Evolutionary conservation across 2,329 filamentous ascomycete genomes (phyloP), one percentile per base, ranked within the genome.

Genomic region (Nemania sp.): DNA sequence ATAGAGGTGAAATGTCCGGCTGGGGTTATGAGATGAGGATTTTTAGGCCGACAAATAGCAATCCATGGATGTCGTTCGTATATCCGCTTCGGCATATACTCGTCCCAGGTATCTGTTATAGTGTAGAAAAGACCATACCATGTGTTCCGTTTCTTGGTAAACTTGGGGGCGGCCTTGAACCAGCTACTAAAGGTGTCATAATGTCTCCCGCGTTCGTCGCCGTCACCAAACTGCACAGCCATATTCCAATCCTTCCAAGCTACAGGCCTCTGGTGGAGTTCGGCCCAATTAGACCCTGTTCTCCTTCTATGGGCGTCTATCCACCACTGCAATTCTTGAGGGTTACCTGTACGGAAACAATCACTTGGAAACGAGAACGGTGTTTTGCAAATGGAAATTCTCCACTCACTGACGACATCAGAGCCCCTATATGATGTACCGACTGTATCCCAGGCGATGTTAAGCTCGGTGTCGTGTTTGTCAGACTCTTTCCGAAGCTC

Each of bases 61-160:
- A 88, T 69, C 86, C 87, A 89, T 0, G 87, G 84, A 52, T 83
- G 81, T 10, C 82, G 80, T 18, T 59, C 61, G 24, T 77, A 77
- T 13, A 35, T 66, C 5, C 61, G 29, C n/a, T 72, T 53, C 27
- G 74, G 70, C 56, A 63, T 45, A 24, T 68, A 43, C n/a, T 72
- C 64, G 47, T 81, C 75, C 80, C 80, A 83, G 0, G 76, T 73
- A 13, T 77, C 80, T 7, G 81, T 79, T 18, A 81, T 77, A 0
- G 85, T 87, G 70, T 86, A 87, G 71, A 88, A 89, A 5, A 88
- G 72, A 0, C 83, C 85, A 1, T 79, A 64, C 67, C 80, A 83
- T 1, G 81, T 81, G 47, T 82, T 82, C 24, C 74, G 72, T 2
- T 27, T 35, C 8, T 6, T 24, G 1, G 15, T 29, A n/a, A 65